Evolutionary conservation across 2,329 filamentous ascomycete species (phyloP), one percentile per base, ranked within the genome.

Genomic region (Colletotrichum caudatum): DNA sequence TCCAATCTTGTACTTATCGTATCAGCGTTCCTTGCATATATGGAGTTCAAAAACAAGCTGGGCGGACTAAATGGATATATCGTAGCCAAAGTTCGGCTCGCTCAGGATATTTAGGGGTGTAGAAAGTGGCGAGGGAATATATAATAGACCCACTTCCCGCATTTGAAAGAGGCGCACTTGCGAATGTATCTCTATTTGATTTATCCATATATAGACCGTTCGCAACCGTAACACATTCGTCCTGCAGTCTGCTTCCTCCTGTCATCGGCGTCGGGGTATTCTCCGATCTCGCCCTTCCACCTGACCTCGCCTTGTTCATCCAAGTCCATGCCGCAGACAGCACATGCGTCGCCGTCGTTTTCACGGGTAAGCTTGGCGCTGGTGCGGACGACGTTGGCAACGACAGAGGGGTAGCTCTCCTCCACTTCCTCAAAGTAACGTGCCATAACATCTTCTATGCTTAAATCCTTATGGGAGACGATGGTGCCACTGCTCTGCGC

Each of bases 311-410:
- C 90, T 5, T 84, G 83, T 74, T 87, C 87, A 67, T 91, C 87
- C 16, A 94, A 84, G 44, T 89, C 88, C 81, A 92, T 89, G 61
- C 89, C 88, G 80, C 94, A 97, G 11, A 95, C 79, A 44, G 87
- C 86, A 77, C 94, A 97, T n/a, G 76, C 78, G 26, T 76, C 77
- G 9, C 79, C 80, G 1, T 83, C 76, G 9, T 39, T 66, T 0
- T 84, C 79, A 35, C 89, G 82, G 57, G 90, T 85, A 51, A 98
- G 86, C 81, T 97, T 97, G 63, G 90, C 91, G n/a, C 93, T 92
- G 44, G 95, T 99, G 73, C 94, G 90, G 6, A 98, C 95, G 12
- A 99, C 96, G 79, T 99, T 99, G 41, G 95, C 92, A 75, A 99
- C 95, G 67, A 98, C 94, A 66, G 93, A 94, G 3, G 95, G 93